Evolutionary conservation across 1,284 basidiomycete species (phyloP).

Genomic region (Pholiota adiposa): DNA sequence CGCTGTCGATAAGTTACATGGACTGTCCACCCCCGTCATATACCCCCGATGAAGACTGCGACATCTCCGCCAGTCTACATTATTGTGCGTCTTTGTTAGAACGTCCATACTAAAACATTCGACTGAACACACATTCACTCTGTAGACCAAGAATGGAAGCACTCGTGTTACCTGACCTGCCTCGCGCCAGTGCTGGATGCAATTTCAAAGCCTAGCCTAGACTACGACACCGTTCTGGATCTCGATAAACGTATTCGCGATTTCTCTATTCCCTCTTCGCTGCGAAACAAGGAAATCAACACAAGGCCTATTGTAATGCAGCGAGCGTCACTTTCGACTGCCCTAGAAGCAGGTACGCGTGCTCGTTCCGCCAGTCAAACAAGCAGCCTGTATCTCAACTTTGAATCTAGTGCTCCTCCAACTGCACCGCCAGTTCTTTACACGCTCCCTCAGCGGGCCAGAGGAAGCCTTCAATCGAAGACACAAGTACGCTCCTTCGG

Average conservation of each 20-base stretch:
- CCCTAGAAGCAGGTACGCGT: conserved; percentile 58
- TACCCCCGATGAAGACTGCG: conserved; percentile 35
- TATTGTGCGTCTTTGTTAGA: conserved; percentile 35
- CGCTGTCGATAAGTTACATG: conserved; percentile 44
- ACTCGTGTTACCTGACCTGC: conserved; percentile 57
- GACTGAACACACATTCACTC: background rate
- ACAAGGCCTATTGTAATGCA: conserved; percentile 56
- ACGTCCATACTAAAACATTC: background rate
- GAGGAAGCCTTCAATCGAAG: conserved; percentile 54
- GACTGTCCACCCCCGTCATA: conserved; percentile 49
- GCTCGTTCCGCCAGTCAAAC: conserved; percentile 1
- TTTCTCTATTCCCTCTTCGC: conserved; percentile 55
- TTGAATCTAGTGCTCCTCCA: conserved; percentile 58
- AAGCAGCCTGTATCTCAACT: conserved; percentile 5
- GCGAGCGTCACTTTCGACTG: conserved; percentile 55
- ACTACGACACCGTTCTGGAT: conserved; percentile 55
- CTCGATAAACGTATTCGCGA: conserved; percentile 62
- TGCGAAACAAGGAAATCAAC: conserved; percentile 38
- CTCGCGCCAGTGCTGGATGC: conserved; percentile 62
- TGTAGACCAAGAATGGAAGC: conserved; percentile 66
- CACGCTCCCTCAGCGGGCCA: conserved; percentile 57
- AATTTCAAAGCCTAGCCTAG: conserved; percentile 53
- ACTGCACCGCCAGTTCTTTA: conserved; percentile 68
- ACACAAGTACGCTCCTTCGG: conserved; percentile 63
- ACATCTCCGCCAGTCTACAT: conserved; percentile 39